Conservation (phyloP, 805 yeast species). For the Wickerhamiella azymoides region DNA sequence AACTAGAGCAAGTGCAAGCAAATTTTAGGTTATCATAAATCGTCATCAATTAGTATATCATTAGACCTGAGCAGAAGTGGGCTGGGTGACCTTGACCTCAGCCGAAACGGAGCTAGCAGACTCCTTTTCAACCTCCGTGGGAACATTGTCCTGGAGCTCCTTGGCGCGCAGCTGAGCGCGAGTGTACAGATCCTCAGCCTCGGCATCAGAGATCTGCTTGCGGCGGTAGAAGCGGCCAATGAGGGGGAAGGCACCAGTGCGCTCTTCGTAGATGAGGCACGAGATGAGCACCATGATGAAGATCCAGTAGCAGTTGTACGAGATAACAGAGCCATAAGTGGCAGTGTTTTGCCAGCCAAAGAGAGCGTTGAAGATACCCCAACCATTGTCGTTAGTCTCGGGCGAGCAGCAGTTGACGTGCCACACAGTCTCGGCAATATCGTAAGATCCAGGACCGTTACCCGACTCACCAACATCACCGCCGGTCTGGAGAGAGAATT, state of each 20-base stretch:
- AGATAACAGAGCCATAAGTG: constrained; percentile 78
- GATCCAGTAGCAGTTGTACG: constrained; percentile 85
- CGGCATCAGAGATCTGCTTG: constrained; percentile 23
- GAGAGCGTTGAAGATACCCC: constrained; percentile 92
- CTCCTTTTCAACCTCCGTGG: constrained; percentile 3
- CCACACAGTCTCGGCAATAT: constrained; percentile 69
- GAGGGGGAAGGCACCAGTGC: constrained; percentile 60
- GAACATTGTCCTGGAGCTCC: constrained; percentile 10
- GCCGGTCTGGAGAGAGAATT: constrained; percentile 55
- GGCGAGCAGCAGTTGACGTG: constrained; percentile 98
- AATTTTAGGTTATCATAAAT: not conserved
- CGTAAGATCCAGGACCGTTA: constrained; percentile 89
- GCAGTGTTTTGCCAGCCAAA: constrained; percentile 98
- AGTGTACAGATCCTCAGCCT: constrained; percentile 25
- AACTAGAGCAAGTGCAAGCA: too few species aligned
- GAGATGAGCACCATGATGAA: constrained; percentile 39
- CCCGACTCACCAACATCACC: constrained; percentile 94
- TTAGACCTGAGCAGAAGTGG: not conserved
- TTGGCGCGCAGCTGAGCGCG: constrained; percentile 17
- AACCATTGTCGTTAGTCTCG: constrained; percentile 58
- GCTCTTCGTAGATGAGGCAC: constrained; percentile 73
- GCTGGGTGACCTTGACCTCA: not conserved
- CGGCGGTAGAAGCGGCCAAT: constrained; percentile 32
- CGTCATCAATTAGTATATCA: not conserved
- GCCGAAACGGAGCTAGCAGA: not conserved